phyloP scores from a whole-genome alignment of 2,329 filamentous ascomycete genomes.

The Aspergillus sp. region DNA sequence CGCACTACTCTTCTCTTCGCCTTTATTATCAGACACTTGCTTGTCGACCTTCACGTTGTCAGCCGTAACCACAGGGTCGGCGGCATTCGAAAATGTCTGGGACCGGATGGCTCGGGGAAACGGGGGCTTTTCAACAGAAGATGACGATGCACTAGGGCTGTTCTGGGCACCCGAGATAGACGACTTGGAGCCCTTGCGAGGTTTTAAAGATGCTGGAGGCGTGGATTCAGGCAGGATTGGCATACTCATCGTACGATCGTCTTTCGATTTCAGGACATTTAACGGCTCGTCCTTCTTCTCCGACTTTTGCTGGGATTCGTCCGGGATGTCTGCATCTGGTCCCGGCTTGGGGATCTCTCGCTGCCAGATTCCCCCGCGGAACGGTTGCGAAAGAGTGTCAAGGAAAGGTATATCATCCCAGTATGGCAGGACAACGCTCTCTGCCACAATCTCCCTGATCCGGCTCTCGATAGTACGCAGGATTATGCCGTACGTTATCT shows the following conservation, averaged over 20 bases:
- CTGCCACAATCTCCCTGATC: slow-evolving; percentile 87
- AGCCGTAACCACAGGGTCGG: slow-evolving; percentile 58
- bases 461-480: slow-evolving; percentile 87
- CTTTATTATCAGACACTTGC: slow-evolving; percentile 48
- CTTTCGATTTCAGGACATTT: slow-evolving; percentile 24
- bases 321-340: slow-evolving; percentile 30
- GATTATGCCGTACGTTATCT: slow-evolving; percentile 91
- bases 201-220: slow-evolving; percentile 13
- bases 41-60: slow-evolving; percentile 60
- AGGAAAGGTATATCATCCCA: slow-evolving; percentile 96
- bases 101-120: slow-evolving; percentile 52
- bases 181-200: slow-evolving; percentile 22
- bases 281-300: slow-evolving; percentile 12
- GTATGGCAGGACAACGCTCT: slow-evolving; percentile 83
- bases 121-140: slow-evolving; percentile 26
- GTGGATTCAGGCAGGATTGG: slow-evolving; percentile 21
- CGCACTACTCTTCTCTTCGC: slow-evolving; percentile 52
- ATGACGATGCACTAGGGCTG: slow-evolving; percentile 16
- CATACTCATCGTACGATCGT: slow-evolving; percentile 28
- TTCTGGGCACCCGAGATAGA: slow-evolving; percentile 15
- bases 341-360: slow-evolving; percentile 37
- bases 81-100: slow-evolving; percentile 53
- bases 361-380: slow-evolving; percentile 77
- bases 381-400: slow-evolving; percentile 65
- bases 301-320: slow-evolving; percentile 22